Evolutionary conservation across 2,329 filamentous ascomycete genomes (phyloP).

Genomic region (Colletotrichum sojae): DNA sequence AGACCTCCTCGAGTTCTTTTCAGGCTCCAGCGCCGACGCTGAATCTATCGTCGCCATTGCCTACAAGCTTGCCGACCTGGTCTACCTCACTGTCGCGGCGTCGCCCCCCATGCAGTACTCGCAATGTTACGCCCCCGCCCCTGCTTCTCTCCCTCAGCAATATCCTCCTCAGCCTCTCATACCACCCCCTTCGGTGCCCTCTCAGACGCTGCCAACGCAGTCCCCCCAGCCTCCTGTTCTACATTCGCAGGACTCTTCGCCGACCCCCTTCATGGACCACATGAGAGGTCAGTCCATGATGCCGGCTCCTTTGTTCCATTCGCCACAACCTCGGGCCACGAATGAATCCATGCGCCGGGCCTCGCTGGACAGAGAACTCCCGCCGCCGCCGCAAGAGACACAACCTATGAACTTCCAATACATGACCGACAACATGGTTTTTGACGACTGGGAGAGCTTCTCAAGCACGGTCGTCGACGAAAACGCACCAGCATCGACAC

Average conservation of each 20-base stretch:
- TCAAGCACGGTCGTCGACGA: slow-evolving; percentile 53
- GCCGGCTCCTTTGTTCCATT: slow-evolving; percentile 37
- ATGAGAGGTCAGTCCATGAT: slow-evolving; percentile 42
- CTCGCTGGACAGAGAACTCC: slow-evolving; percentile 41
- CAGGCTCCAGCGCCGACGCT: slow-evolving; percentile 69
- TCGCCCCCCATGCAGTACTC: slow-evolving; percentile 42
- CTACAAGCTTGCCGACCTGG: slow-evolving; percentile 68
- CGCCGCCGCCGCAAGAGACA: slow-evolving; percentile 40
- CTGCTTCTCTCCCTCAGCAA: slow-evolving; percentile 35
- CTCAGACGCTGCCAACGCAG: slow-evolving; percentile 41
- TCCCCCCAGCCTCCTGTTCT: slow-evolving; percentile 39
- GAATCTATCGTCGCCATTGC: slow-evolving; percentile 71
- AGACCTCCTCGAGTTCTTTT: slow-evolving; percentile 76
- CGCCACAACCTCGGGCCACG: slow-evolving; percentile 30
- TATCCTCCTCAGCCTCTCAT: slow-evolving; percentile 40
- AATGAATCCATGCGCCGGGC: slow-evolving; percentile 37
- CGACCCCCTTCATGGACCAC: slow-evolving; percentile 36
- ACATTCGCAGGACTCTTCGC: slow-evolving; percentile 37
- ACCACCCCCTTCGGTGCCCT: slow-evolving; percentile 41
- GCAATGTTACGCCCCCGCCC: slow-evolving; percentile 39
- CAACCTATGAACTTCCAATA: slow-evolving; percentile 60
- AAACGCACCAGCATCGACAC: slow-evolving; percentile 39
- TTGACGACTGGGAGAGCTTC: slow-evolving; percentile 60
- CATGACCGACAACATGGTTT: slow-evolving; percentile 54
- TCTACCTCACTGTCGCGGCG: slow-evolving; percentile 47